Percentiles rank a stretch among this genome's conserved stretches.
Conservation (phyloP, 805 yeast species). For the Wickerhamomyces bisporus region DNA sequence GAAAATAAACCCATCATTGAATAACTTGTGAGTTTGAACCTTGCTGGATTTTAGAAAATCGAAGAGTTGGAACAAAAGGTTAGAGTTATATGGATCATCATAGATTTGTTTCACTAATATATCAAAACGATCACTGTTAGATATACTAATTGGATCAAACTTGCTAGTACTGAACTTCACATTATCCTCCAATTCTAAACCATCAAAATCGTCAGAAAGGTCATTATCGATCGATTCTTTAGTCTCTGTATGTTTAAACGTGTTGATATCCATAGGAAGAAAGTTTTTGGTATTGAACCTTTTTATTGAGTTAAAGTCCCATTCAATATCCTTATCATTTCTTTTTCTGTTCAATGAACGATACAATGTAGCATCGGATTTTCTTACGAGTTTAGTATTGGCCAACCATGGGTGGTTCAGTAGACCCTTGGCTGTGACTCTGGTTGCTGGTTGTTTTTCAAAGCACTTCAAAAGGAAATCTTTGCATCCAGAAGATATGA, state of each 20-base stretch:
- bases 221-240: constrained; percentile 9
- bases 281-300: constrained; percentile 17
- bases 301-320: constrained; percentile 15
- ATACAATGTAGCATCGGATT: neutral
- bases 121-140: constrained; percentile 1
- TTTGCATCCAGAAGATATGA: constrained; percentile 35
- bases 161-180: constrained; percentile 6
- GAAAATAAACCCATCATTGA: constrained; percentile 1
- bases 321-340: neutral
- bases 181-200: constrained; percentile 6
- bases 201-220: constrained; percentile 8
- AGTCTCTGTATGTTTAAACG: constrained; percentile 14
- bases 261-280: constrained; percentile 14
- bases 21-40: neutral
- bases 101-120: neutral
- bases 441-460: constrained; percentile 57
- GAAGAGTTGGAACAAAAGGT: neutral
- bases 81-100: neutral
- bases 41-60: neutral
- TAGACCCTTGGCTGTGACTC: constrained; percentile 53
- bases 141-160: constrained; percentile 11
- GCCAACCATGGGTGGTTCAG: constrained; percentile 59
- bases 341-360: neutral
- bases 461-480: constrained; percentile 68
- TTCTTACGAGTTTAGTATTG: neutral